Evolutionary conservation across 331 rosid species (phyloP).

Genomic region (Phaseolus coccineus): DNA sequence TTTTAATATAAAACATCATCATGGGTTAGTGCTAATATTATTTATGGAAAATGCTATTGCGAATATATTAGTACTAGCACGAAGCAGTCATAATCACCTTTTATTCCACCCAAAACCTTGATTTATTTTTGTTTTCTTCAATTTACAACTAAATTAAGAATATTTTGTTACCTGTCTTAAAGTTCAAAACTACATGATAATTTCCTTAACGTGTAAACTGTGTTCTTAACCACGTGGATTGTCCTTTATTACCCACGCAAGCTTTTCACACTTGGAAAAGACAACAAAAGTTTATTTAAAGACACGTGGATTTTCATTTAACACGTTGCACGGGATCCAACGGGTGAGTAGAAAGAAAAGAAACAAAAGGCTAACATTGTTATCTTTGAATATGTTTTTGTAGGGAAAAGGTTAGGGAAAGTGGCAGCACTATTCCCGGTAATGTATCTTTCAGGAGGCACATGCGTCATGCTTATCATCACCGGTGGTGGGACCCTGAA

Average conservation of each 20-base stretch:
- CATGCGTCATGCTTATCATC: slow-evolving; percentile 66
- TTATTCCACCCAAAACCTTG: too few species aligned
- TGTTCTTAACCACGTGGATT: too few species aligned
- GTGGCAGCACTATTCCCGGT: slow-evolving; percentile 69
- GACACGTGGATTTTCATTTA: not conserved
- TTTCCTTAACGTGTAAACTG: too few species aligned
- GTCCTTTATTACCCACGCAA: too few species aligned
- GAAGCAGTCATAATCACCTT: too few species aligned
- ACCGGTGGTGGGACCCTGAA: slow-evolving; percentile 66
- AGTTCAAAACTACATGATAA: too few species aligned
- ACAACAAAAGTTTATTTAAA: not conserved
- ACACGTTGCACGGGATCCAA: too few species aligned
- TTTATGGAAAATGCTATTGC: too few species aligned
- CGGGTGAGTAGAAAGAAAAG: not conserved
- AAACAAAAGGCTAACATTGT: not conserved
- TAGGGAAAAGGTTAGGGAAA: slow-evolving; percentile 66
- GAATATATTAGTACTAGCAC: too few species aligned
- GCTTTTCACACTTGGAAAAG: not conserved
- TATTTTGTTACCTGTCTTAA: too few species aligned
- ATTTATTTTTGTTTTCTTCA: too few species aligned
- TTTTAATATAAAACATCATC: not conserved
- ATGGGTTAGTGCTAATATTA: not conserved
- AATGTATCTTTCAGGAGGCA: slow-evolving; percentile 77
- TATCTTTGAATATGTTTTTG: not conserved
- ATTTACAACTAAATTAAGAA: too few species aligned